Evolutionary conservation across 768 basidiomycete genomes (phyloP).

Genomic region (Amanita pallidorosea): DNA sequence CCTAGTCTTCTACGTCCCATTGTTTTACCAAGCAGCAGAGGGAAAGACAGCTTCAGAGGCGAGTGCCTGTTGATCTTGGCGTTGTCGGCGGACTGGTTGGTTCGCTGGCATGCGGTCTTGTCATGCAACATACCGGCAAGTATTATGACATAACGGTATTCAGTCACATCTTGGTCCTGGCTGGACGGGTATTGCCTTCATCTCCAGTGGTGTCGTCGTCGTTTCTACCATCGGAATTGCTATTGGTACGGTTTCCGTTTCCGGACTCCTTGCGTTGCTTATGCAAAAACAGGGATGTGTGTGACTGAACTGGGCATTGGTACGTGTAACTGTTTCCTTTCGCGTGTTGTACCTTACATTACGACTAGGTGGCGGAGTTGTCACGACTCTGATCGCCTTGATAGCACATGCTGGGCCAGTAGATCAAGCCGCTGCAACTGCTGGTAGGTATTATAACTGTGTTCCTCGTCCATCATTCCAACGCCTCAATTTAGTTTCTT

Average conservation of each 20-base stretch:
- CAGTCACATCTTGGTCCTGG: constrained; percentile 25
- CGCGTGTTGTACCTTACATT: background rate
- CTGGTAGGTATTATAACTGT: constrained; percentile 24
- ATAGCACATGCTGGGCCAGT: constrained; percentile 52
- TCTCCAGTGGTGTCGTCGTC: constrained; percentile 28
- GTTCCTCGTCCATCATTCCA: background rate
- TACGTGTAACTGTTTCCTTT: constrained; percentile 19
- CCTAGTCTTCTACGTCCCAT: constrained; percentile 40
- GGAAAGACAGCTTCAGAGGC: constrained; percentile 35
- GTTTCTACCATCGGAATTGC: constrained; percentile 27
- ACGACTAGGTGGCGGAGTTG: constrained; percentile 34
- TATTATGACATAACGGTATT: constrained; percentile 41
- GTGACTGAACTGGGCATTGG: constrained; percentile 21
- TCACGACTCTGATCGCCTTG: constrained; percentile 46
- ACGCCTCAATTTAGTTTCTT: constrained; percentile 31
- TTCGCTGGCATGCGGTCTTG: constrained; percentile 38
- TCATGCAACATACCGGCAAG: constrained; percentile 48
- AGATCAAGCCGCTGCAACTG: constrained; percentile 58
- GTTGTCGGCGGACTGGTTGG: constrained; percentile 38
- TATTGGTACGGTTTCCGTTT: constrained; percentile 23
- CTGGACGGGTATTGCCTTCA: constrained; percentile 26
- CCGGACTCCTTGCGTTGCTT: background rate
- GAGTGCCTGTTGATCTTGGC: constrained; percentile 38
- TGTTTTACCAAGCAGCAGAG: constrained; percentile 50
- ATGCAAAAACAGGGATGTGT: constrained; percentile 18